Evolutionary conservation across 2,329 filamentous ascomycete genomes (phyloP), one percentile per base, ranked within the genome.

Genomic region (Hirsutella rhossiliensis): DNA sequence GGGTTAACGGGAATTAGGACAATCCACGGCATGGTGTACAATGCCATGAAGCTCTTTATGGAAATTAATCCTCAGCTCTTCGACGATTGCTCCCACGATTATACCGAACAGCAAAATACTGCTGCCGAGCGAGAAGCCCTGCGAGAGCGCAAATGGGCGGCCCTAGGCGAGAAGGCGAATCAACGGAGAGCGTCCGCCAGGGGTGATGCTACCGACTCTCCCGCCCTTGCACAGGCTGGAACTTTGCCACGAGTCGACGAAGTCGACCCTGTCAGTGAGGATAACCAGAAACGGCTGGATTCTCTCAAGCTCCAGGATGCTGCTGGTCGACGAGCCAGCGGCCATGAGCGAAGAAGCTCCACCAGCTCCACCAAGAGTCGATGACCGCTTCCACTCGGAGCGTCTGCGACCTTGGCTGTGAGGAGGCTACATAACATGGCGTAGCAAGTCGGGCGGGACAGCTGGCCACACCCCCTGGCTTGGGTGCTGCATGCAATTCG

Each of bases 1-100:
- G 9, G 19, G 41, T 12, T 36, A 15, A 39, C 23, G 11, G 4
- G 4, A 7, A 15, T 2, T 51, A 97, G 92, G 57, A 98, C 92
- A 8, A 98, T 98, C 53, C 92, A 98, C 60, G 92, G 92, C 61
- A 97, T 98, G 90, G 92, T 98, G 11, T 97, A 97, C 64, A 98
- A 97, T 58, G 92, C 92, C 45, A 97, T 98, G 92, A 98, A 98
- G 64, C 77, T 98, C 32, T 98, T 98, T 65, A 98, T 98, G 92
- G 92, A 98, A 63, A 96, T 98, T 58, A 97, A 97, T 62, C 92
- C 92, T 11, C 89, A 96, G 62, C 77, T 98, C 19, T 98, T 98
- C 56, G 92, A 98, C 55, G 92, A 98, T 60, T 98, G 92, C 67
- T 96, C 92, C 31, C 90, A 96, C 59, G 89, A 97, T 51, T 98